Evolutionary conservation across 2,329 filamentous ascomycete species (phyloP), one percentile per base, ranked within the genome.

Genomic region (Clonostachys rosea): DNA sequence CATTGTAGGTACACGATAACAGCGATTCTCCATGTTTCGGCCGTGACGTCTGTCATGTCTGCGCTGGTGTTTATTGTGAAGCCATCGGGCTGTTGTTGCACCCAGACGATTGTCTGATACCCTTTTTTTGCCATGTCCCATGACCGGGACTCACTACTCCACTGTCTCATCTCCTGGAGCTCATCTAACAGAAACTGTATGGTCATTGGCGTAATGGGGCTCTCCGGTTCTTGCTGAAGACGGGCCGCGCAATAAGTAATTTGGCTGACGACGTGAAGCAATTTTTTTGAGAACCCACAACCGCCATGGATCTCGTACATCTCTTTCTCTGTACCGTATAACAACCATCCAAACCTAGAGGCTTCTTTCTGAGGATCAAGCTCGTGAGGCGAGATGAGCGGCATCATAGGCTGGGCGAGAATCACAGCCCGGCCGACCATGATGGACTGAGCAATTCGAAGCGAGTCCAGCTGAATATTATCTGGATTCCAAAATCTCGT

Each of bases 11-110:
- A 71, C 8, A 70, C 56, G 8, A 70, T 60, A 6, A 59, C 65
- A 5, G 67, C 63, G 36, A 70, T 48, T 43, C 68, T 64, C 67
- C 68, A 71, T 10, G 66, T 64, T 50, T 71, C 68, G 1, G 68
- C 68, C 6, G 68, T 69, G 10, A 68, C 62, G 34, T 65, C 59
- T 1, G 67, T 70, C 68, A 71, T 71, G 9, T 56, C 55, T 8
- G 56, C 42, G n/a, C 59, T 51, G 4, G 56, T 55, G 17, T 54
- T 44, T 16, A 68, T 62, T 1, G 56, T 40, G 35, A 53, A 61
- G 8, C 48, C 52, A 9, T 55, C 49, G 0, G 57, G 50, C 14
- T 52, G 53, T 3, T 42, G 34, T 17, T 59, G 56, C n/a, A 67
- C 60, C 61, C 60, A 64, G 7, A 60, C 54, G 40, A 63, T 62